Base-by-base conservation (phyloP, 306 rosid species). In the Vigna trinervia region DNA sequence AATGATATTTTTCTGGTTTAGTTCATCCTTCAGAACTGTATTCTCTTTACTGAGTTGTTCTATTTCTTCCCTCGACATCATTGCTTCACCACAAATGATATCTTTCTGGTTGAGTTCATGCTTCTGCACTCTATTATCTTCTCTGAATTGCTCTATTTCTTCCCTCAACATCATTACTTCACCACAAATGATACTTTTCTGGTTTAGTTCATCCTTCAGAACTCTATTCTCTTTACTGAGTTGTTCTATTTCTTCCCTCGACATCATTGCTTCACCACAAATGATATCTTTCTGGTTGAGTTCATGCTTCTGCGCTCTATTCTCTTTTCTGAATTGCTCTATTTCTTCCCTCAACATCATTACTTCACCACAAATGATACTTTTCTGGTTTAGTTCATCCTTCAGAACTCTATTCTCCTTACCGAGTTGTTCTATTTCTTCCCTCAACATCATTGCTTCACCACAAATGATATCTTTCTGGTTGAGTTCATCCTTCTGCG, bases 41-140 rank as follows among this genome's bases (percentile, higher is more conserved):
- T 80, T 89, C 81, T 87, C 93, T 53, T 83, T 80, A 54, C 74
- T 68, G 8, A 87, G 85, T 60, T 78, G 75, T 81, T 74, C 79
- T 17, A 89, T 43, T 54, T 85, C 93, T 78, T 86, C 85, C 83
- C 72, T 43, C 13, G 2, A 11, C 13, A 43, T 11, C 48, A 75
- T 79, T 41, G 65, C 62, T 70, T 90, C 89, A 39, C 67, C 41
- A 2, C 10, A 59, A 59, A 12, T 12, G 17, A 0, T 57, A 28
- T n/a, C 92, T 81, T 91, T 93, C 89, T 74, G 88, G 84, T 63
- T 50, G 4, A 93, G 76, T 36, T 77, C 72, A 57, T 78, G 85
- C 48, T 82, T 79, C 17, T 67, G 88, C 15, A 47, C 62, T 69
- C 57, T 69, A 32, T 80, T 89, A 74, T 87, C 93, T 53, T 83